phyloP scores from a whole-genome alignment of 768 basidiomycete species.

The Auriscalpium orientale region DNA sequence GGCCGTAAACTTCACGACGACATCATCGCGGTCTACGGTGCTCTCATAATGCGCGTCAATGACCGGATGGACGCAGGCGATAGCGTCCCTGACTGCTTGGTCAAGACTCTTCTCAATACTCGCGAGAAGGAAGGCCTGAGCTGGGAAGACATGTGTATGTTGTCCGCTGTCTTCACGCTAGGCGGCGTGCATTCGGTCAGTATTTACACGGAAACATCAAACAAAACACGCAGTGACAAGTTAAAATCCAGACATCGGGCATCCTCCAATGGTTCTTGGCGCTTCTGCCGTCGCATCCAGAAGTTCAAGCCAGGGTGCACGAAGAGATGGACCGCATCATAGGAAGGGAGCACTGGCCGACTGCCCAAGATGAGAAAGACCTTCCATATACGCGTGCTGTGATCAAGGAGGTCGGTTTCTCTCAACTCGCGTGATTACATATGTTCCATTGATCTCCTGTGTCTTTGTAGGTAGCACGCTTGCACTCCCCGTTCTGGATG shows the following conservation, averaged over 20 bases:
- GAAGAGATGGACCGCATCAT: slow-evolving; percentile 21
- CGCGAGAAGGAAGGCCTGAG: slow-evolving; percentile 24
- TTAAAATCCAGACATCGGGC: slow-evolving; percentile 22
- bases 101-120: slow-evolving; percentile 24
- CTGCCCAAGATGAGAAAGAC: slow-evolving; percentile 17
- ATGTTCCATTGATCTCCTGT: not conserved
- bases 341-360: slow-evolving; percentile 19
- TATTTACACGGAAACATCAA: not conserved
- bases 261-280: slow-evolving; percentile 27
- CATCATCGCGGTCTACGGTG: slow-evolving; percentile 25
- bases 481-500: slow-evolving; percentile 22
- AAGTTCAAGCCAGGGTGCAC: slow-evolving; percentile 21
- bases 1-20: slow-evolving; percentile 31
- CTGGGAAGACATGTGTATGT: slow-evolving; percentile 28
- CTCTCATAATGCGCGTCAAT: slow-evolving; percentile 24
- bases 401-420: slow-evolving; percentile 19
- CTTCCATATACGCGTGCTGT: slow-evolving; percentile 22
- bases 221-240: not conserved
- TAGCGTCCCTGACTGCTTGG: slow-evolving; percentile 27
- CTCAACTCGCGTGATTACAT: not conserved
- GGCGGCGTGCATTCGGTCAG: slow-evolving; percentile 29
- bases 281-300: slow-evolving; percentile 18
- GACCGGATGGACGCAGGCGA: slow-evolving; percentile 24
- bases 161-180: slow-evolving; percentile 26
- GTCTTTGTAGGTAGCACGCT: slow-evolving; percentile 16